A percentile compares a stretch with the other conserved stretches of the same genome.
Conservation (phyloP, 2,329 filamentous ascomycete species). For the Graphilbum fragrans region DNA sequence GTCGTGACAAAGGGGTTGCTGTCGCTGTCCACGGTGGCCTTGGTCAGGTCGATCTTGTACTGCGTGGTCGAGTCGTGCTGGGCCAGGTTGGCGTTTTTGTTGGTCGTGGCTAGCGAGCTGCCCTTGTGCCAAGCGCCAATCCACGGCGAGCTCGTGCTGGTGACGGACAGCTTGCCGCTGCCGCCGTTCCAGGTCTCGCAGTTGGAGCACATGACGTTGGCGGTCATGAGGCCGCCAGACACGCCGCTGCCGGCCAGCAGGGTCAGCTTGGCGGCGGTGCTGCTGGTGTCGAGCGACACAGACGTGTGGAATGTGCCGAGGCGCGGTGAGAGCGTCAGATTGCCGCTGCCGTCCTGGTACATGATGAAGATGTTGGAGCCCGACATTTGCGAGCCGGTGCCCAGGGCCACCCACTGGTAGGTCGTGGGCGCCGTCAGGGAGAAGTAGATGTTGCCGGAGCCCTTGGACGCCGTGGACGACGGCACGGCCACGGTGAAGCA, state of each 20-base stretch:
- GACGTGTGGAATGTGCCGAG: constrained; percentile 30
- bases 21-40: constrained; percentile 32
- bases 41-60: constrained; percentile 36
- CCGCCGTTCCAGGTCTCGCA: constrained; percentile 34
- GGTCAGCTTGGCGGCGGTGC: constrained; percentile 28
- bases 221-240: constrained; percentile 36
- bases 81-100: constrained; percentile 24
- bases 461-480: constrained; percentile 29
- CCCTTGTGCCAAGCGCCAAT: constrained; percentile 43
- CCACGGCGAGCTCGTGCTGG: constrained; percentile 29
- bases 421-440: constrained; percentile 42
- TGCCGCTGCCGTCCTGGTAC: constrained; percentile 44
- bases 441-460: constrained; percentile 46
- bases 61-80: constrained; percentile 31
- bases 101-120: constrained; percentile 29
- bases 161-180: constrained; percentile 27
- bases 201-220: constrained; percentile 44
- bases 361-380: constrained; percentile 50
- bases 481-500: constrained; percentile 48
- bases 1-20: constrained; percentile 36
- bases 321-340: constrained; percentile 50
- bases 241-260: constrained; percentile 50
- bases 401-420: constrained; percentile 46
- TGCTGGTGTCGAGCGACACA: constrained; percentile 31
- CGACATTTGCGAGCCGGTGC: constrained; percentile 41